phyloP scores from a whole-genome alignment of 2,329 filamentous ascomycete genomes.

The Teratosphaeria viscida region DNA sequence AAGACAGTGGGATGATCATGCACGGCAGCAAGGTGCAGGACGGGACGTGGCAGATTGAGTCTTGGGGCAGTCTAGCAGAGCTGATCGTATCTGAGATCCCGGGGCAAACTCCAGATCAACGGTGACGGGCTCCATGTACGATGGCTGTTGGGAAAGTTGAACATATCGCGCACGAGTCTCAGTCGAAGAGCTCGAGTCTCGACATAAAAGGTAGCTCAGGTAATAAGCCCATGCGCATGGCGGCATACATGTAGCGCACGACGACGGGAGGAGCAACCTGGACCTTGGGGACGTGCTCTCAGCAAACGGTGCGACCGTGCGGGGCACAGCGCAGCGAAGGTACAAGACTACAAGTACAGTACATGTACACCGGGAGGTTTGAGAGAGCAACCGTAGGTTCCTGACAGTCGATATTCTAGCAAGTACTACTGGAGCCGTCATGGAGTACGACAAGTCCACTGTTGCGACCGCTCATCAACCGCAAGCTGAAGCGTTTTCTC shows the following conservation, averaged over 20 bases:
- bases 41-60: too few species aligned
- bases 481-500: slow-evolving; percentile 15
- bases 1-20: too few species aligned
- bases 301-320: background rate
- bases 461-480: slow-evolving; percentile 1
- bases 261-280: background rate
- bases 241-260: background rate
- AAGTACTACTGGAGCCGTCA: background rate
- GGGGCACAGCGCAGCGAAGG: background rate
- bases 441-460: slow-evolving; percentile 18
- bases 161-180: too few species aligned
- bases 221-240: background rate
- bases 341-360: background rate
- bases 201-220: background rate
- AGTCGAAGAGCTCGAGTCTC: background rate
- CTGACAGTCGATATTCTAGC: background rate
- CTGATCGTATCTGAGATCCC: too few species aligned
- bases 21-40: too few species aligned
- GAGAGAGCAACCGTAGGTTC: background rate
- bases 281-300: background rate
- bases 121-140: too few species aligned
- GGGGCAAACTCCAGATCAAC: too few species aligned
- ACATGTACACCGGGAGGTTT: background rate
- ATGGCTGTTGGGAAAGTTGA: too few species aligned
- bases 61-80: too few species aligned